Evolutionary conservation across 257 asterid species (phyloP).

Genomic region (Parsonsia alboflavescens): DNA sequence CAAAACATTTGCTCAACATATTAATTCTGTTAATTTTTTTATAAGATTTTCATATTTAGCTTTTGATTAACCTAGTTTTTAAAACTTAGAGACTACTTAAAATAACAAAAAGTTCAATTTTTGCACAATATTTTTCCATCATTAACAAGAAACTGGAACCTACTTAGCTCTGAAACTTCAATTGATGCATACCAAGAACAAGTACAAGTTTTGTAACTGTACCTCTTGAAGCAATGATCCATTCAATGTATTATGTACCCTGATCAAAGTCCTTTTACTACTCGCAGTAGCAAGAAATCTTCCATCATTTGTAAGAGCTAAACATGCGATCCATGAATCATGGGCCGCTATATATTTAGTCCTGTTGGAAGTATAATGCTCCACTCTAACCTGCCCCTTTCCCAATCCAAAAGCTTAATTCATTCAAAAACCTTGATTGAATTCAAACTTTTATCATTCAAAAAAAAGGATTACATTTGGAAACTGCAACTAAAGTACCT

Average conservation of each 20-base stretch:
- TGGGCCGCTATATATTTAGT: conserved; percentile 76
- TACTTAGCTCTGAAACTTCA: not conserved
- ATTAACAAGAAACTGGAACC: not conserved
- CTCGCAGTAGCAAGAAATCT: conserved; percentile 78
- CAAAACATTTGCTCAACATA: not conserved
- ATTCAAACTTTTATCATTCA: too few species aligned
- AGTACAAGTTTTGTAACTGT: not conserved
- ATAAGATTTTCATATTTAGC: not conserved
- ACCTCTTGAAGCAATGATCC: conserved; percentile 93
- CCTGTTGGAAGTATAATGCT: conserved; percentile 67
- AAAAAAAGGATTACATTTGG: too few species aligned
- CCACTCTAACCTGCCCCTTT: conserved; percentile 89
- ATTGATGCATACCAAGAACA: not conserved
- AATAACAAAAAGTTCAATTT: not conserved
- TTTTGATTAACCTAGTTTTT: not conserved
- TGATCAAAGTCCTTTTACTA: conserved; percentile 75
- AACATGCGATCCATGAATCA: conserved; percentile 63
- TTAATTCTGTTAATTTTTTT: too few species aligned
- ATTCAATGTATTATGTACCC: conserved; percentile 69
- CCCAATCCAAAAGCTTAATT: too few species aligned
- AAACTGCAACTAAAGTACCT: too few species aligned
- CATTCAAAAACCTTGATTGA: too few species aligned
- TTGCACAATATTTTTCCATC: not conserved
- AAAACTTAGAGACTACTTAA: not conserved
- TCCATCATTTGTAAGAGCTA: conserved; percentile 78